Conservation (phyloP, 495 filamentous ascomycete genomes). For the Aspergillus nanangensis region DNA sequence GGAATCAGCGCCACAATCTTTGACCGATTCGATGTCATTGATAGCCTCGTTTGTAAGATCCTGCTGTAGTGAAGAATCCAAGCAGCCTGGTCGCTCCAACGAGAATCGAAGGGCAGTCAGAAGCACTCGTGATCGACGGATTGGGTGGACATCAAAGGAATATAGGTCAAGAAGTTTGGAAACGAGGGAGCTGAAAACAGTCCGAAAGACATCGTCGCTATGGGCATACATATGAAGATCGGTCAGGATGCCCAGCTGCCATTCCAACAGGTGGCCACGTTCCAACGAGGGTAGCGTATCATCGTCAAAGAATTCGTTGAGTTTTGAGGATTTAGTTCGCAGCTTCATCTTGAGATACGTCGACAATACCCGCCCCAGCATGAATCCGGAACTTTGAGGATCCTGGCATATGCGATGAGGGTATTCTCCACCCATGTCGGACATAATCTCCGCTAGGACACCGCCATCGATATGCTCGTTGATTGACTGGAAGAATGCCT, state of each 20-base stretch:
- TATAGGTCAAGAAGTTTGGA: slow-evolving; percentile 41
- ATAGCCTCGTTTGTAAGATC: slow-evolving; percentile 33
- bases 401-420: slow-evolving; percentile 25
- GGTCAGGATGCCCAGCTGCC: slow-evolving; percentile 43
- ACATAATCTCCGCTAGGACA: slow-evolving; percentile 26
- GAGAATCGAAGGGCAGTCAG: slow-evolving; percentile 37
- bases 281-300: slow-evolving; percentile 23
- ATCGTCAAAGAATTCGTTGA: slow-evolving; percentile 39
- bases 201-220: slow-evolving; percentile 29
- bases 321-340: slow-evolving; percentile 23
- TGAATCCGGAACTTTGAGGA: slow-evolving; percentile 33
- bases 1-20: slow-evolving; percentile 46
- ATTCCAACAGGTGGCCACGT: slow-evolving; percentile 51
- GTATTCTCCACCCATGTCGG: slow-evolving; percentile 21
- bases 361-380: slow-evolving; percentile 44
- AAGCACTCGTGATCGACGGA: slow-evolving; percentile 43
- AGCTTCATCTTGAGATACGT: slow-evolving; percentile 41
- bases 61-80: slow-evolving; percentile 25
- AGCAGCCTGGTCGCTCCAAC: slow-evolving; percentile 29
- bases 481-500: slow-evolving; percentile 41
- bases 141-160: slow-evolving; percentile 27
- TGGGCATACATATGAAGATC: slow-evolving; percentile 25
- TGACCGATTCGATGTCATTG: slow-evolving; percentile 21
- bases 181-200: slow-evolving; percentile 23
- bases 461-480: slow-evolving; percentile 43